Evolutionary conservation across 148 eudicot genomes (phyloP), one percentile per base, ranked within the genome.

Genomic region (Talinum fruticosum): DNA sequence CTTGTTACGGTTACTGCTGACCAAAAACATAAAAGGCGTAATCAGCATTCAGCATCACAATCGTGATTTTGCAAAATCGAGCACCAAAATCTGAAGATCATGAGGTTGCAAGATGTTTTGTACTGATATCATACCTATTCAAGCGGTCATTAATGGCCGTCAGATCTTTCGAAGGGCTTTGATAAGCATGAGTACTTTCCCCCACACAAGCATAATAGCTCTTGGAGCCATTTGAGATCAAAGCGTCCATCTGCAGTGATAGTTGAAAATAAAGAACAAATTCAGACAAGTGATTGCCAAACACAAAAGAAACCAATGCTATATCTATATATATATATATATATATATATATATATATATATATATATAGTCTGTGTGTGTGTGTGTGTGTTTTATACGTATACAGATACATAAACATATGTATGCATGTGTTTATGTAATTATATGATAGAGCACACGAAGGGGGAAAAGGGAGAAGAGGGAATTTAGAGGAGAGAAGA

Each of bases 191-290:
- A n/a, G 99, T 96, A 78, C 99, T 93, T 88, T 96, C 98, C 76
- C 99, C 99, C 76, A 96, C 99, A 83, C 99, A 96, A 66, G 99
- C 99, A 80, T 96, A 96, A 76, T 90, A 91, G 80, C 99, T 96
- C 83, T 87, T 96, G 30, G 97, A 89, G 83, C 96, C 88, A 85
- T 91, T 86, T 76, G 98, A 89, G 70, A 90, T 88, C 69, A 96
- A 78, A 59, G 92, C 92, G 76, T 96, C 99, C 98, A 89, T 93
- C 99, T 96, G 89, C 38, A 71, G 15, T 59, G 77, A 75, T 36
- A 69, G 70, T 65, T 24, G 34, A 70, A 49, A 59, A 64, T 33
- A 29, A 26, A 26, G 45, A 65, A 45, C 69, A 44, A 35, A 33
- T 21, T 78, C 67, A 75, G 75, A 73, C 41, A 21, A 37, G 67